phyloP scores from a whole-genome alignment of 352 stramenopile species.

The Pythium dissimile region DNA sequence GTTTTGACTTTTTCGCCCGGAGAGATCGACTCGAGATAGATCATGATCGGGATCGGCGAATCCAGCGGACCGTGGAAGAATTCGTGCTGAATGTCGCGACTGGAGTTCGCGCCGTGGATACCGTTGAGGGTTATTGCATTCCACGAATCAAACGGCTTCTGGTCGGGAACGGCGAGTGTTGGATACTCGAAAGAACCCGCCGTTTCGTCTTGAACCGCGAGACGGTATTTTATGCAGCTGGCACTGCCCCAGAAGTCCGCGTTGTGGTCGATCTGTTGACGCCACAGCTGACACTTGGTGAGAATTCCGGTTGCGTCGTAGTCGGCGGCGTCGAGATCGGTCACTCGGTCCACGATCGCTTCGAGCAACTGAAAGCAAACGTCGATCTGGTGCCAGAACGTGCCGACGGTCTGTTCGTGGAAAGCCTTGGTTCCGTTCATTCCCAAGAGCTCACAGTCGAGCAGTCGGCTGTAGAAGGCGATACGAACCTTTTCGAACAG shows the following conservation, averaged over 20 bases:
- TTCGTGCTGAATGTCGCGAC: not conserved
- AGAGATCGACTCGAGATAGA: not conserved
- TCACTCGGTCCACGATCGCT: not conserved
- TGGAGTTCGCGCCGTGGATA: not conserved
- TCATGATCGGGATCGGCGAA: not conserved
- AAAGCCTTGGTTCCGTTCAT: not conserved
- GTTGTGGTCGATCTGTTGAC: not conserved
- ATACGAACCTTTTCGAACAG: slow-evolving; percentile 41
- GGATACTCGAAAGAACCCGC: not conserved
- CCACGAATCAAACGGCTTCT: not conserved
- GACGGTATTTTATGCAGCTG: not conserved
- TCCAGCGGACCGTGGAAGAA: not conserved
- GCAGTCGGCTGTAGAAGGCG: not conserved
- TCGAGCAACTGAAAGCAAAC: slow-evolving; percentile 13
- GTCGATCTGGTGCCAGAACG: slow-evolving; percentile 4
- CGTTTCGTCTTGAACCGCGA: not conserved
- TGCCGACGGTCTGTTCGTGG: not conserved
- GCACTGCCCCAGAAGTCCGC: not conserved
- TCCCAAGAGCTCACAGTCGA: not conserved
- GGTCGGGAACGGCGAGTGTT: not conserved
- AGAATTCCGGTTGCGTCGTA: slow-evolving; percentile 4
- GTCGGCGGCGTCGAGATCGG: not conserved
- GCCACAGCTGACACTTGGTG: not conserved
- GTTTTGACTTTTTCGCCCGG: not conserved
- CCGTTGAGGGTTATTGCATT: not conserved